These are phyloP conservation scores for Cutaneotrichosporon sp. DNA, from an alignment of 1,284 basidiomycete genomes.

Conservation along the genomic window DNA sequence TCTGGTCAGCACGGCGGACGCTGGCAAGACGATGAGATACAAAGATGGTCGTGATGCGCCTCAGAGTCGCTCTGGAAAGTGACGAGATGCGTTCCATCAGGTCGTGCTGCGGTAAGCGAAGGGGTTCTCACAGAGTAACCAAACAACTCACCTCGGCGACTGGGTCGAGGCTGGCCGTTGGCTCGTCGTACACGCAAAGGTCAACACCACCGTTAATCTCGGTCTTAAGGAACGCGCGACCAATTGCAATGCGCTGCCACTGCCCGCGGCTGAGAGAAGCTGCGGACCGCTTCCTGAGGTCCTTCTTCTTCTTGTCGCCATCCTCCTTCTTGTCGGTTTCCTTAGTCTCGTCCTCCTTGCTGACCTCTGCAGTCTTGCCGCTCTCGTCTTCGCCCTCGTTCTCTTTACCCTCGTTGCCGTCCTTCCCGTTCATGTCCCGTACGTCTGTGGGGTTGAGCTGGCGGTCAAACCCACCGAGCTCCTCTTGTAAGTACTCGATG, in stretches of 20 bases:
- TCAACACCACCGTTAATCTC: conserved; percentile 55
- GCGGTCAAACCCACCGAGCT: conserved; percentile 22
- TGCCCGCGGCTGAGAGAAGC: conserved; percentile 53
- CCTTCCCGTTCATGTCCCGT: conserved; percentile 54
- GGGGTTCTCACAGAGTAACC: conserved; percentile 62
- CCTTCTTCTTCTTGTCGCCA: neutral
- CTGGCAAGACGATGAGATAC: conserved; percentile 70
- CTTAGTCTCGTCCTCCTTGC: neutral
- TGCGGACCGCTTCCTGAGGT: neutral
- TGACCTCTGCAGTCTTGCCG: neutral
- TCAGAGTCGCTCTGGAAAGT: no score
- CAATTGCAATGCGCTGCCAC: conserved; percentile 82
- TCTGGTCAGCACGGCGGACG: conserved; percentile 44
- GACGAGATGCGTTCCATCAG: no score
- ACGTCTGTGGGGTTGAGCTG: conserved; percentile 8
- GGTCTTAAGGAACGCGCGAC: conserved; percentile 69
- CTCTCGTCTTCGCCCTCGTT: conserved; percentile 6
- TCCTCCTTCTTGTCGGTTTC: neutral
- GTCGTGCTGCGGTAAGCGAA: conserved; percentile 46
- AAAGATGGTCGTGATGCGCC: conserved; percentile 65
- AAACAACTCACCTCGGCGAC: conserved; percentile 66
- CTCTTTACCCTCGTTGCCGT: conserved; percentile 64
- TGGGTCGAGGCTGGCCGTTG: conserved; percentile 65
- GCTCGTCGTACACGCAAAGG: conserved; percentile 62
- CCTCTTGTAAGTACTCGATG: conserved; percentile 54